Percentiles rank a stretch among this genome's conserved stretches.
These are phyloP conservation scores for Lupinus albus DNA, from an alignment of 306 rosid genomes.

Conservation along the genomic window DNA sequence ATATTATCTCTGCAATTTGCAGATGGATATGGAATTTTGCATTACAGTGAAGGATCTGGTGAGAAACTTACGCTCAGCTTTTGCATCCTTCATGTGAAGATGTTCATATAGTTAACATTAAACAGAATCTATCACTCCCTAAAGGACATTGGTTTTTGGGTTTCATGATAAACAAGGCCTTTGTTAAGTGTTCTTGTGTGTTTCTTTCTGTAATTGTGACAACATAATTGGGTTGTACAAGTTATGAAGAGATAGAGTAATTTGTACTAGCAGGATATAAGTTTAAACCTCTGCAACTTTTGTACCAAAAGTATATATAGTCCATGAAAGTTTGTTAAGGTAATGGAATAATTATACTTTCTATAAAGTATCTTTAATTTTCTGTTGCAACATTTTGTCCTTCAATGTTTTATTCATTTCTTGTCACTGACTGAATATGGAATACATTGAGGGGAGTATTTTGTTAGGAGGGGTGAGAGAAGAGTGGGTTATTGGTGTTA, in stretches of 20 bases:
- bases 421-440: neutral
- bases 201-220: constrained; percentile 1
- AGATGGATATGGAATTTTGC: constrained; percentile 78
- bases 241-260: constrained; percentile 16
- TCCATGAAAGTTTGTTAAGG: too few relatives aligned
- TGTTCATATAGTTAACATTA: neutral
- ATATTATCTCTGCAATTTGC: constrained; percentile 40
- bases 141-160: constrained; percentile 39
- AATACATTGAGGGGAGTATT: neutral
- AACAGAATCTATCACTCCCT: too few relatives aligned
- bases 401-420: neutral
- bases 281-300: constrained; percentile 26
- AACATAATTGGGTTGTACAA: constrained; percentile 4
- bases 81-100: constrained; percentile 57
- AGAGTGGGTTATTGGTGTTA: neutral
- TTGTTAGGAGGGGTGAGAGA: neutral
- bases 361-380: too few relatives aligned
- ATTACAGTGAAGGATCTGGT: constrained; percentile 75
- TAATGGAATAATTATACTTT: too few relatives aligned
- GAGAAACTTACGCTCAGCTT: constrained; percentile 62
- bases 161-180: constrained; percentile 42
- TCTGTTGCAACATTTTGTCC: too few relatives aligned
- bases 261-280: constrained; percentile 18
- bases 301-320: neutral
- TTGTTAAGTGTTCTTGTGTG: constrained; percentile 14